Conservation (phyloP, 495 filamentous ascomycete species). For the Trichoderma orchidacearum region DNA sequence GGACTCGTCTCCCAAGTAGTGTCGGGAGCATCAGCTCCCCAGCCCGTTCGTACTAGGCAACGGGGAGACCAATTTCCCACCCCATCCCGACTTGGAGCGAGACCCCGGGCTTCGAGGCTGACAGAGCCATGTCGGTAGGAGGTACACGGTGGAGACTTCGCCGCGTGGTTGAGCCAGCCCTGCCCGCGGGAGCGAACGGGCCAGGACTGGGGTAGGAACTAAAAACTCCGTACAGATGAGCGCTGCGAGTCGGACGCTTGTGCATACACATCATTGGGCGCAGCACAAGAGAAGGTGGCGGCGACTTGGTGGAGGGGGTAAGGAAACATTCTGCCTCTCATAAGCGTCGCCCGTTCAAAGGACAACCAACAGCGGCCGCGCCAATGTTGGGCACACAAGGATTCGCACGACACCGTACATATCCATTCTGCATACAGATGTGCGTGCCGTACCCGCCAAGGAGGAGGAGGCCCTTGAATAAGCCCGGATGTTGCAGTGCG, state of each 20-base stretch:
- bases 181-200: neutral
- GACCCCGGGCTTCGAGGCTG: neutral
- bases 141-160: neutral
- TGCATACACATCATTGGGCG: neutral
- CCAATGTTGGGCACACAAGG: neutral
- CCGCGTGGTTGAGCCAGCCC: conserved; percentile 1
- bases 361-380: neutral
- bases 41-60: neutral
- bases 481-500: neutral
- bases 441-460: neutral
- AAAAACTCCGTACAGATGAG: neutral
- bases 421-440: neutral
- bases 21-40: neutral
- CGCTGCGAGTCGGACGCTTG: neutral
- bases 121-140: neutral
- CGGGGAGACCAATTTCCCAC: neutral
- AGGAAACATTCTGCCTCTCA: neutral
- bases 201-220: neutral
- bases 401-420: neutral
- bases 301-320: neutral
- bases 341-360: neutral
- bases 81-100: neutral
- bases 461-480: neutral
- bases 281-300: neutral
- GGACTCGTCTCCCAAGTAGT: neutral